A percentile compares a stretch with the other conserved stretches of the same genome.
phyloP scores from a whole-genome alignment of 129 eudicot genomes.

The Flaveria brownii region DNA sequence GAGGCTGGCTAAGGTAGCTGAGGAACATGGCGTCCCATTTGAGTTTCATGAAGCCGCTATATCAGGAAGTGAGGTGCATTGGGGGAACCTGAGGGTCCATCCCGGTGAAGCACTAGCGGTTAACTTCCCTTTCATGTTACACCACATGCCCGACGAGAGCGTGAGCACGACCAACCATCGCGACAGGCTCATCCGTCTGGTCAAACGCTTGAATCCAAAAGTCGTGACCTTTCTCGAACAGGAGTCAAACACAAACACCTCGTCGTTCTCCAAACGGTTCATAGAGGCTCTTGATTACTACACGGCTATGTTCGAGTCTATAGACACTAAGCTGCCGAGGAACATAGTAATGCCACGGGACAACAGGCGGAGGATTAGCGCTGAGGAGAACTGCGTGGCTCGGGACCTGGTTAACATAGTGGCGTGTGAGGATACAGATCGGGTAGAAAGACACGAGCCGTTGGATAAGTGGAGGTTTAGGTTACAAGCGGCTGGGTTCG shows the following conservation, averaged over 20 bases:
- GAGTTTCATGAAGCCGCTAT: slow-evolving; percentile 71
- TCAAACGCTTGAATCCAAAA: slow-evolving; percentile 46
- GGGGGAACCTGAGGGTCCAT: slow-evolving; percentile 37
- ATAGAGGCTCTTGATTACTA: slow-evolving; percentile 57
- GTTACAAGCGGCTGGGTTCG: slow-evolving; percentile 52
- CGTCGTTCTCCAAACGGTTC: slow-evolving; percentile 47
- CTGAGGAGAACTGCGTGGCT: slow-evolving; percentile 63
- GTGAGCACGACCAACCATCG: slow-evolving; percentile 57
- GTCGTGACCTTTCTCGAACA: slow-evolving; percentile 61
- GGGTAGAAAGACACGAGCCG: slow-evolving; percentile 71
- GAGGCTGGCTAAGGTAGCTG: slow-evolving; percentile 47
- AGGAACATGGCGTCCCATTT: slow-evolving; percentile 60
- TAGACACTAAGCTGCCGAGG: slow-evolving; percentile 47
- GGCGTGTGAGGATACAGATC: slow-evolving; percentile 53
- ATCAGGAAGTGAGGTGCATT: slow-evolving; percentile 47
- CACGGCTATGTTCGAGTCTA: slow-evolving; percentile 59
- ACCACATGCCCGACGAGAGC: slow-evolving; percentile 72
- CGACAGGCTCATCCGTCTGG: slow-evolving; percentile 50
- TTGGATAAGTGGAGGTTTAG: slow-evolving; percentile 59
- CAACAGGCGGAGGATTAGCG: slow-evolving; percentile 50
- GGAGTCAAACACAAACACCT: slow-evolving; percentile 62
- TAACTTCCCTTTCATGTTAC: slow-evolving; percentile 58
- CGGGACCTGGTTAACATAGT: slow-evolving; percentile 58
- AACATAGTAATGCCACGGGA: slow-evolving; percentile 37
- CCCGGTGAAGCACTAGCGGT: slow-evolving; percentile 60